Evolutionary conservation across 352 stramenopile species (phyloP).

Genomic region (Globisporangium splendens): DNA sequence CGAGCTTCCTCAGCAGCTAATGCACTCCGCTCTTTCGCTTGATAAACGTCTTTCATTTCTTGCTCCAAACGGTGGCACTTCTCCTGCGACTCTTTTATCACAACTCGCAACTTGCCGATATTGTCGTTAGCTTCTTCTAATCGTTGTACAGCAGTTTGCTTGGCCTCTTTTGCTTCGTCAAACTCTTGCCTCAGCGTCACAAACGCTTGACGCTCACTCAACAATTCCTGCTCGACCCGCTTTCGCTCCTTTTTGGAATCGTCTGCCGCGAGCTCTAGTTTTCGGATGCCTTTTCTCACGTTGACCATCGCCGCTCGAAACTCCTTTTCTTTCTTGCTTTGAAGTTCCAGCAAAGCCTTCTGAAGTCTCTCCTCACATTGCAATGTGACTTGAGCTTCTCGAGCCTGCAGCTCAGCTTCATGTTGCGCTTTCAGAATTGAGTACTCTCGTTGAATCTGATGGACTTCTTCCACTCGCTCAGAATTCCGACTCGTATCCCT

Average conservation of each 20-base stretch:
- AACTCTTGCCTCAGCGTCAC: constrained; percentile 49
- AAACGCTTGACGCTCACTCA: constrained; percentile 47
- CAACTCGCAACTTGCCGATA: constrained; percentile 46
- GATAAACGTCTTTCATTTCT: constrained; percentile 17
- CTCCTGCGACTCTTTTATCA: constrained; percentile 40
- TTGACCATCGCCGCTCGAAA: constrained; percentile 70
- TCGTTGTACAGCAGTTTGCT: constrained; percentile 40
- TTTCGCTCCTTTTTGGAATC: constrained; percentile 47
- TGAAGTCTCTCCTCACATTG: constrained; percentile 48
- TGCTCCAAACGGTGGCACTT: constrained; percentile 33
- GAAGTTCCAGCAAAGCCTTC: constrained; percentile 52
- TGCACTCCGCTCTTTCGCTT: constrained; percentile 16
- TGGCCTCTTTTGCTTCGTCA: constrained; percentile 45
- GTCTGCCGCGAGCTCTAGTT: constrained; percentile 50
- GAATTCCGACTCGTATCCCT: constrained; percentile 6
- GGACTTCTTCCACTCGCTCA: constrained; percentile 14
- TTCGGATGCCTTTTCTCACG: constrained; percentile 68
- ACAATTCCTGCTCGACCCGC: constrained; percentile 43
- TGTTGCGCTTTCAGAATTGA: constrained; percentile 51
- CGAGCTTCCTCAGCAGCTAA: constrained; percentile 1
- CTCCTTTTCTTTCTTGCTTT: constrained; percentile 61
- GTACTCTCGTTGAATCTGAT: constrained; percentile 10
- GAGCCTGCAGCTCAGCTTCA: constrained; percentile 44
- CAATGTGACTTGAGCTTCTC: constrained; percentile 49
- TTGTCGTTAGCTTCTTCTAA: constrained; percentile 73